Percentiles rank a stretch among this genome's conserved stretches.
Conservation (phyloP, 768 basidiomycete species). For the Lanmaoa pseudosensibilis region DNA sequence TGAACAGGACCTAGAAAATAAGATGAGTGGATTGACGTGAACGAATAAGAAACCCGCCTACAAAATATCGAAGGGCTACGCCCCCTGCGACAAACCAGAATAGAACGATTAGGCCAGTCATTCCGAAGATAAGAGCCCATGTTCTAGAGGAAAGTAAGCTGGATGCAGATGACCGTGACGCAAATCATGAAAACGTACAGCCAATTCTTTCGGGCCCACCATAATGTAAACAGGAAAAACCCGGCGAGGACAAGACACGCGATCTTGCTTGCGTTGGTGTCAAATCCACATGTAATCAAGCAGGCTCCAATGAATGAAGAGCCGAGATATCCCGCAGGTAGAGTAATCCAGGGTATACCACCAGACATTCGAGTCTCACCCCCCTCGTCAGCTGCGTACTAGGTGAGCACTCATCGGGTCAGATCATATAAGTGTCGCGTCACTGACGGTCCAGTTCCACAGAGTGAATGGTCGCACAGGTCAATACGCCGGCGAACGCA, state of each 20-base stretch:
- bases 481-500: constrained; percentile 75
- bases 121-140: constrained; percentile 75
- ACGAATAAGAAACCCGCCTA: constrained; percentile 33
- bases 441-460: constrained; percentile 83
- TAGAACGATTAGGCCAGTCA: constrained; percentile 74
- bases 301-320: constrained; percentile 84
- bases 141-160: constrained; percentile 44
- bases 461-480: constrained; percentile 83
- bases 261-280: constrained; percentile 85
- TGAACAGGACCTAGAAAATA: constrained; percentile 62
- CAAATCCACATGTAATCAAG: constrained; percentile 85
- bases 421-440: background rate
- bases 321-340: constrained; percentile 85
- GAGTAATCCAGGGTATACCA: constrained; percentile 76
- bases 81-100: constrained; percentile 84
- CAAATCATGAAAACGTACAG: constrained; percentile 47
- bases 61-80: constrained; percentile 74
- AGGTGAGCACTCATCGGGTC: constrained; percentile 11
- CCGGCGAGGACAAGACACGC: constrained; percentile 76
- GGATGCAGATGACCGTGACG: background rate
- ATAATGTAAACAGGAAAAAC: constrained; percentile 87
- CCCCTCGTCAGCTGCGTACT: constrained; percentile 73
- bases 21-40: background rate
- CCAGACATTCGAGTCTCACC: constrained; percentile 87
- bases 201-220: constrained; percentile 80